Conservation (phyloP, 1,139 yeast genomes). For the Candida albicans region DNA sequence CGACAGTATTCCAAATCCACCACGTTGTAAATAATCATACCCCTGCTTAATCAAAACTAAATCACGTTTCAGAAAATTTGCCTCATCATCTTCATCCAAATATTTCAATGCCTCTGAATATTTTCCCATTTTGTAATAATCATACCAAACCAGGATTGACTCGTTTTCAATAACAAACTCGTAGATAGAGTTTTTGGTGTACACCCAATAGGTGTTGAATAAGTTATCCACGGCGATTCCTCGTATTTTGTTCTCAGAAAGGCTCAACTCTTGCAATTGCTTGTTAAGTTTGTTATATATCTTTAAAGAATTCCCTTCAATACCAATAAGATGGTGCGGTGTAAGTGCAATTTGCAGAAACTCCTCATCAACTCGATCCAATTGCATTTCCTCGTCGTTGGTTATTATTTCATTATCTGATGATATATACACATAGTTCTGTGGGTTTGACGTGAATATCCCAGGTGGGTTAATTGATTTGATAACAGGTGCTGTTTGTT, state of each 20-base stretch:
- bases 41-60: constrained; percentile 66
- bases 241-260: constrained; percentile 37
- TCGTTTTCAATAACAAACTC: constrained; percentile 70
- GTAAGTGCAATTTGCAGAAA: constrained; percentile 19
- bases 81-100: constrained; percentile 30
- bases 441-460: constrained; percentile 4
- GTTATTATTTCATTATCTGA: constrained; percentile 22
- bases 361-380: constrained; percentile 11
- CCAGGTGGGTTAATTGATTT: constrained; percentile 4
- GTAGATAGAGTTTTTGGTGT: constrained; percentile 21
- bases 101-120: constrained; percentile 69
- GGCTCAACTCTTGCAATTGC: constrained; percentile 12
- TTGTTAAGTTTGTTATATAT: constrained; percentile 28
- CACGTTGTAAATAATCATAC: constrained; percentile 47
- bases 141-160: constrained; percentile 72
- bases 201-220: constrained; percentile 29
- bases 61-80: constrained; percentile 44
- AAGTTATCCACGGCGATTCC: constrained; percentile 63
- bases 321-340: constrained; percentile 27
- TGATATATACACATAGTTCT: constrained; percentile 8
- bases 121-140: constrained; percentile 58
- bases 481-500: constrained; percentile 19
- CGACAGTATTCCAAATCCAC: constrained; percentile 39
- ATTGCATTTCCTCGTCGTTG: constrained; percentile 28
- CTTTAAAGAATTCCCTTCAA: constrained; percentile 18